Evolutionary conservation across 805 yeast species (phyloP).

Genomic region (Starmera caribaea): DNA sequence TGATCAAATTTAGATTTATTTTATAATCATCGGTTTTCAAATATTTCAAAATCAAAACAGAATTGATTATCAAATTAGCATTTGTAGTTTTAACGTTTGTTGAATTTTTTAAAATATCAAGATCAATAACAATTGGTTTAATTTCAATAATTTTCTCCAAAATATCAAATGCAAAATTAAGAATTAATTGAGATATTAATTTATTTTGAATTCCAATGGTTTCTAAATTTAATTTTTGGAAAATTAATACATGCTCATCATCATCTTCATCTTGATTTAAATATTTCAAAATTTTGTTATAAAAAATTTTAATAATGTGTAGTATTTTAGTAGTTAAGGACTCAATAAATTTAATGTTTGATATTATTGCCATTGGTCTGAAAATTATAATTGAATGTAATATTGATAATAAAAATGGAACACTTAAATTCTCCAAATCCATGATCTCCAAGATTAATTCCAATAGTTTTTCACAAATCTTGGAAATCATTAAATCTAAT

Average conservation of each 20-base stretch:
- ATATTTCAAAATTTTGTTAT: conserved; percentile 17
- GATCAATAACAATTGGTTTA: conserved; percentile 3
- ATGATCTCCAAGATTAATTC: conserved; percentile 18
- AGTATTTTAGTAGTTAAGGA: conserved; percentile 12
- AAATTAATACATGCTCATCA: conserved; percentile 8
- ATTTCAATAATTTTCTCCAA: conserved; percentile 34
- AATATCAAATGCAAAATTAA: conserved; percentile 45
- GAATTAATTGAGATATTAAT: conserved; percentile 39
- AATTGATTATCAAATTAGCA: conserved; percentile 38
- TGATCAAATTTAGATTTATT: not conserved
- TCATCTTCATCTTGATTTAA: conserved; percentile 6
- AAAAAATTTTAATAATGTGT: conserved; percentile 9
- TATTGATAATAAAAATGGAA: conserved; percentile 54
- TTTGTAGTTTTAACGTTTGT: conserved; percentile 43
- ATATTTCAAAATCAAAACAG: conserved; percentile 42
- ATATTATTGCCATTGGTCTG: conserved; percentile 51
- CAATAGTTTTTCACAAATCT: conserved; percentile 27
- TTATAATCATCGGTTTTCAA: conserved; percentile 22
- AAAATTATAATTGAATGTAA: conserved; percentile 46
- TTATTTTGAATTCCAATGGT: conserved; percentile 28
- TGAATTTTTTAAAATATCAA: conserved; percentile 23
- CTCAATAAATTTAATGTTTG: conserved; percentile 22
- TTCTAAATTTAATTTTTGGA: conserved; percentile 14
- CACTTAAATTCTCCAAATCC: not conserved
- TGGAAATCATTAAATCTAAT: conserved; percentile 38